Evolutionary conservation across 345 rosid species (phyloP).

Genomic region (Salix viminalis): DNA sequence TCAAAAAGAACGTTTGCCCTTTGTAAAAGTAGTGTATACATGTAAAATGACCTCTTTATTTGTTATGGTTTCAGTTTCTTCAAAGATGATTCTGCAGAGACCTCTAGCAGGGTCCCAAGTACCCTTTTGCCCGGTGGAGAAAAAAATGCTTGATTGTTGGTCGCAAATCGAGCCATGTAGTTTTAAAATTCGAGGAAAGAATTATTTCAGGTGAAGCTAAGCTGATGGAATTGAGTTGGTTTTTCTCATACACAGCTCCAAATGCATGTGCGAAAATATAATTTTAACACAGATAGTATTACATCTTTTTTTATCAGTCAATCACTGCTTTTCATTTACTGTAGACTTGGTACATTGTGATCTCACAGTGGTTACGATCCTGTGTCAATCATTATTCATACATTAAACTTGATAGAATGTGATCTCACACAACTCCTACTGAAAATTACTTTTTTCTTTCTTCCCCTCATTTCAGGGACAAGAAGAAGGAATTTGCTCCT

Average conservation of each 20-base stretch:
- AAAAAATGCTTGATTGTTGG: constrained; percentile 74
- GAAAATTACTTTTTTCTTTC: neutral
- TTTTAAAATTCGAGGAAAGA: constrained; percentile 61
- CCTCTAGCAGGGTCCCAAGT: constrained; percentile 73
- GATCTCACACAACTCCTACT: neutral
- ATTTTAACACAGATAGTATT: neutral
- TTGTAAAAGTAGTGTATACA: neutral
- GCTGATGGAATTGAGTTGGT: neutral
- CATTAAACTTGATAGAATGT: neutral
- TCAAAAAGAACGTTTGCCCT: neutral
- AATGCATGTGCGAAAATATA: neutral
- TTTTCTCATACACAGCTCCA: neutral
- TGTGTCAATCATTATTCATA: neutral
- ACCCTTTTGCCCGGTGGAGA: constrained; percentile 58
- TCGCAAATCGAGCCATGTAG: constrained; percentile 56
- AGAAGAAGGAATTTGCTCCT: constrained; percentile 82
- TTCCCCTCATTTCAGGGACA: constrained; percentile 55
- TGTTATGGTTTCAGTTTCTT: constrained; percentile 52
- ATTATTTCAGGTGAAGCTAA: constrained; percentile 50
- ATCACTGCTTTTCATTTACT: neutral
- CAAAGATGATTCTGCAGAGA: constrained; percentile 61
- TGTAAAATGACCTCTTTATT: neutral
- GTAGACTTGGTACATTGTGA: neutral
- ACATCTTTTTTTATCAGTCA: neutral
- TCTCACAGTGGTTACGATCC: neutral